phyloP scores from a whole-genome alignment of 2,329 filamentous ascomycete species.

The Emmonsia crescens region DNA sequence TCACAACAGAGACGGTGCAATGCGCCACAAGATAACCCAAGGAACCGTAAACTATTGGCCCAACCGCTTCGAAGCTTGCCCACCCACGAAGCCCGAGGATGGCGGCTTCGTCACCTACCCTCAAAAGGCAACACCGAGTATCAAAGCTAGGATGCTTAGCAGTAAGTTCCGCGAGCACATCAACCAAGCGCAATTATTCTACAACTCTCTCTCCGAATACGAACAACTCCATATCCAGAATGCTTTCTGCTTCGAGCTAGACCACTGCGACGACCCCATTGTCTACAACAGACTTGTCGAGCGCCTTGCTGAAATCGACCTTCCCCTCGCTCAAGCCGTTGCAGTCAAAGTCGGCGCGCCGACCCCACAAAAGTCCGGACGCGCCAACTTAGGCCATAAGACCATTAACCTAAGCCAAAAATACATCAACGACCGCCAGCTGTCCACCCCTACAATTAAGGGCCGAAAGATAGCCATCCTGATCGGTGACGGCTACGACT shows the following conservation, averaged over 20 bases:
- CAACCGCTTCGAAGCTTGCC: constrained; percentile 54
- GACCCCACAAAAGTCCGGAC: constrained; percentile 42
- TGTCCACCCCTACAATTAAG: constrained; percentile 54
- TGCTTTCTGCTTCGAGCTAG: constrained; percentile 60
- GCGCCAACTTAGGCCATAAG: constrained; percentile 55
- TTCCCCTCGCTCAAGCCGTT: constrained; percentile 56
- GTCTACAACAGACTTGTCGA: constrained; percentile 62
- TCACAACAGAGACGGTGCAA: constrained; percentile 62
- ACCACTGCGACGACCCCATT: constrained; percentile 68
- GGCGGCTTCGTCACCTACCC: constrained; percentile 59
- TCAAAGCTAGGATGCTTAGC: constrained; percentile 54
- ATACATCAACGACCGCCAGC: constrained; percentile 61
- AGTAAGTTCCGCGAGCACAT: constrained; percentile 69
- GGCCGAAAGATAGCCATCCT: constrained; percentile 50
- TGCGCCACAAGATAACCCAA: constrained; percentile 62
- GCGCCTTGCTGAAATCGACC: constrained; percentile 61
- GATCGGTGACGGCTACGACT: constrained; percentile 33
- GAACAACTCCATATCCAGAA: constrained; percentile 55
- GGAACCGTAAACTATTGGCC: constrained; percentile 72
- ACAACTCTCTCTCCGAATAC: constrained; percentile 58
- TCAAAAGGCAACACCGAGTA: constrained; percentile 49
- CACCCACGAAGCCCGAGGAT: constrained; percentile 51
- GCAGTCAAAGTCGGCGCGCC: constrained; percentile 55
- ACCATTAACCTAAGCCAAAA: constrained; percentile 62
- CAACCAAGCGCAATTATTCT: constrained; percentile 72